Percentiles rank a stretch among this genome's conserved stretches.
These are phyloP conservation scores for Daldinia bambusicola DNA, from an alignment of 495 filamentous ascomycete genomes.

Conservation along the genomic window DNA sequence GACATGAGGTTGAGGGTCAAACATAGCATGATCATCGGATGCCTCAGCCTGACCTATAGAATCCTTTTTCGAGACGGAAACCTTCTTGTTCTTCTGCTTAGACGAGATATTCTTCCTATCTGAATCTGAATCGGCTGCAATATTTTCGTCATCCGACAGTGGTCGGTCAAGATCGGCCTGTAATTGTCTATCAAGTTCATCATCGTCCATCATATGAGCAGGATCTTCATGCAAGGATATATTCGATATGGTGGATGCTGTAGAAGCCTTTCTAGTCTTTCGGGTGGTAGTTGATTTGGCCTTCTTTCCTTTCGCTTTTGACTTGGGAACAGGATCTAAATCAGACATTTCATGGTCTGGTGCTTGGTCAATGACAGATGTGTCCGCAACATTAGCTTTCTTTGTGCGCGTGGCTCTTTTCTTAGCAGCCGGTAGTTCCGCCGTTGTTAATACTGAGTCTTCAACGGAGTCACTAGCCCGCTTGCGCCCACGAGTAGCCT, in stretches of 20 bases:
- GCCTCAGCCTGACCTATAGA: slow-evolving; percentile 26
- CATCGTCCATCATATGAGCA: slow-evolving; percentile 62
- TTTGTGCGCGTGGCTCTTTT: slow-evolving; percentile 69
- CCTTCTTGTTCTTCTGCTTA: slow-evolving; percentile 52
- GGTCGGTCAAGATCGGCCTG: slow-evolving; percentile 72
- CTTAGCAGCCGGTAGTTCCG: slow-evolving; percentile 70
- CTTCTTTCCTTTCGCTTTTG: slow-evolving; percentile 48
- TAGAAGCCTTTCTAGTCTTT: slow-evolving; percentile 64
- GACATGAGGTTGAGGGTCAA: slow-evolving; percentile 54
- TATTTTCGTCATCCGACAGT: slow-evolving; percentile 65
- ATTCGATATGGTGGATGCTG: slow-evolving; percentile 51
- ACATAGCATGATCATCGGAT: slow-evolving; percentile 54
- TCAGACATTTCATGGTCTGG: slow-evolving; percentile 52
- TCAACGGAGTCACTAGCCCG: slow-evolving; percentile 70
- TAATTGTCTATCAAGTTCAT: slow-evolving; percentile 74
- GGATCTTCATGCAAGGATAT: slow-evolving; percentile 53
- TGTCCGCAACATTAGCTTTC: slow-evolving; percentile 42
- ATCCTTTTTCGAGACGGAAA: slow-evolving; percentile 31
- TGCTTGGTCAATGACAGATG: slow-evolving; percentile 37
- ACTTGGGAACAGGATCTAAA: slow-evolving; percentile 36
- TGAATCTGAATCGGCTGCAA: slow-evolving; percentile 51
- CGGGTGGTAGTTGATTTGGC: slow-evolving; percentile 52
- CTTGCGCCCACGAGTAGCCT: slow-evolving; percentile 68
- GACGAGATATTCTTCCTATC: slow-evolving; percentile 47
- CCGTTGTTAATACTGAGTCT: slow-evolving; percentile 51